A percentile compares a stretch with the other conserved stretches of the same genome.
Evolutionary conservation across 768 basidiomycete species (phyloP).

Genomic region (Kwoniella pini): DNA sequence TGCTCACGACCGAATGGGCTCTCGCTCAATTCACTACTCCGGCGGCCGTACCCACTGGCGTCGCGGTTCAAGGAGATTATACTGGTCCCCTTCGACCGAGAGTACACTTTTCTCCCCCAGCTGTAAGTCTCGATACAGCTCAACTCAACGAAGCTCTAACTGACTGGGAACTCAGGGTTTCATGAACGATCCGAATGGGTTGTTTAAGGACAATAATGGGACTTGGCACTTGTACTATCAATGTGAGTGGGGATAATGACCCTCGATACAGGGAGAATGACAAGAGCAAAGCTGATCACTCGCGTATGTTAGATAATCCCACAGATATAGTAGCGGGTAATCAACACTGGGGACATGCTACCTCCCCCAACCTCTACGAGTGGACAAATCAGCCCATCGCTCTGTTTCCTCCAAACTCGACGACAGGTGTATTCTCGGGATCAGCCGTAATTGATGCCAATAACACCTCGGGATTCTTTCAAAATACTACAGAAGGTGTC

Average conservation of each 20-base stretch:
- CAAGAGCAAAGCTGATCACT: not conserved
- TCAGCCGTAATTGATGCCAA: slow-evolving; percentile 40
- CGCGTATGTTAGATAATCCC: slow-evolving; percentile 25
- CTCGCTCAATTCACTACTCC: not conserved
- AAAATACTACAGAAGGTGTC: slow-evolving; percentile 32
- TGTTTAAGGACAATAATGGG: slow-evolving; percentile 36
- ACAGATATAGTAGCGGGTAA: slow-evolving; percentile 42
- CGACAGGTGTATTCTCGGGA: slow-evolving; percentile 41
- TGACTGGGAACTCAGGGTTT: slow-evolving; percentile 27
- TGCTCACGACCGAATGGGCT: no score
- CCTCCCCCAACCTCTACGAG: slow-evolving; percentile 42
- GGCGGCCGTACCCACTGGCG: slow-evolving; percentile 19
- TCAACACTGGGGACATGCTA: slow-evolving; percentile 53
- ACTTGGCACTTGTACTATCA: slow-evolving; percentile 53
- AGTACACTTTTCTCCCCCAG: slow-evolving; percentile 46
- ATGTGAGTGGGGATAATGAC: slow-evolving; percentile 26
- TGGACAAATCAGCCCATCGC: slow-evolving; percentile 51
- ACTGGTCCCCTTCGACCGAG: slow-evolving; percentile 39
- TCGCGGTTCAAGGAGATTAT: slow-evolving; percentile 37
- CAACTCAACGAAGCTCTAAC: not conserved
- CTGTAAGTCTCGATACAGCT: slow-evolving; percentile 19
- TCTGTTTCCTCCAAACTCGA: slow-evolving; percentile 36
- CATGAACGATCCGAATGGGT: slow-evolving; percentile 47
- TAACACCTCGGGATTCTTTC: slow-evolving; percentile 51
- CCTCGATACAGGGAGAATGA: not conserved